Conservation (phyloP, 257 asterid species). For the Paraleonurus japonicus region DNA sequence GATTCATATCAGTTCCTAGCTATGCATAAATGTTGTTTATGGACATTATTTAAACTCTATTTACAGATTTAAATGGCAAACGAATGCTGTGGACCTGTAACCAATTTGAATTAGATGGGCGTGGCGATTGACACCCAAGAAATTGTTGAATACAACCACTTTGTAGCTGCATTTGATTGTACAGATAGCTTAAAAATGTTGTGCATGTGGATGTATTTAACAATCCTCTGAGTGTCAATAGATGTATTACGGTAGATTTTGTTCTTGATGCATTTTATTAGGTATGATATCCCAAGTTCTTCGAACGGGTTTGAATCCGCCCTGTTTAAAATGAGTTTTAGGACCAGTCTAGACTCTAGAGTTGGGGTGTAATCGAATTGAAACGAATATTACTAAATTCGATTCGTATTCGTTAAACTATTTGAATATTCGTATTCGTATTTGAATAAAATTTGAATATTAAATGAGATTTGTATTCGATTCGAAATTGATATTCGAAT, state of each 20-base stretch:
- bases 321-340: not conserved
- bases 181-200: not conserved
- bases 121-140: not conserved
- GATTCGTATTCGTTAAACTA: too few species aligned
- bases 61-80: not conserved
- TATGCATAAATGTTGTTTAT: conserved; percentile 5
- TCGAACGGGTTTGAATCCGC: not conserved
- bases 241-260: not conserved
- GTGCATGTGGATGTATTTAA: not conserved
- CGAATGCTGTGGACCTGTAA: not conserved
- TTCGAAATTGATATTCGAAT: too few species aligned
- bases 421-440: too few species aligned
- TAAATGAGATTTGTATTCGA: too few species aligned
- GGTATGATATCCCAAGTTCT: not conserved
- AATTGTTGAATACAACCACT: not conserved
- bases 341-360: too few species aligned
- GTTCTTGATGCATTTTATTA: not conserved
- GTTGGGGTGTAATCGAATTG: too few species aligned
- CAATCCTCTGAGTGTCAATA: not conserved
- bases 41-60: not conserved
- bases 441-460: too few species aligned
- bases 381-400: too few species aligned
- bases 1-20: not conserved
- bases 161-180: not conserved
- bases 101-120: not conserved